Conservation (phyloP, 768 basidiomycete genomes). For the Coprinopsis cinerea region DNA sequence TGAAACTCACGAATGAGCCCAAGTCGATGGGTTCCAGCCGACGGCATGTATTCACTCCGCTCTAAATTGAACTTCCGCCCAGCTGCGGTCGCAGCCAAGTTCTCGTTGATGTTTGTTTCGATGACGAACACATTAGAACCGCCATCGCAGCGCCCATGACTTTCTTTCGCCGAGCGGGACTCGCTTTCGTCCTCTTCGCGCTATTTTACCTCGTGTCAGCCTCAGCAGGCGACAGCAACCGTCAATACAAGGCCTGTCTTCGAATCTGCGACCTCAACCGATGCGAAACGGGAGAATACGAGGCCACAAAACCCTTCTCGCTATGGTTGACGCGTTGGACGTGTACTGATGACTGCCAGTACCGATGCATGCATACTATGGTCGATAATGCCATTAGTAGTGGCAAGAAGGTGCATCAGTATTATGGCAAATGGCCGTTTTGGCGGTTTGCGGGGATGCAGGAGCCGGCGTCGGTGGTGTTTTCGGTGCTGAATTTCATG, state of each 20-base stretch:
- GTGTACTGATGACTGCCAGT: constrained; percentile 84
- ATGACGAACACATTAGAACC: neutral
- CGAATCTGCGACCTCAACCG: constrained; percentile 32
- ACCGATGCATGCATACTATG: constrained; percentile 78
- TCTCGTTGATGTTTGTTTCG: neutral
- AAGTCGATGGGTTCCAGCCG: too few relatives aligned
- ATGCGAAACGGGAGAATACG: constrained; percentile 33
- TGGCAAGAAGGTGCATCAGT: constrained; percentile 58
- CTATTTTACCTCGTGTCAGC: constrained; percentile 23
- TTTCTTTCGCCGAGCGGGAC: neutral
- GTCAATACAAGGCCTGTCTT: constrained; percentile 49
- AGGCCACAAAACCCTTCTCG: constrained; percentile 36
- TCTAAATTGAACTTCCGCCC: neutral
- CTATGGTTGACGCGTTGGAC: constrained; percentile 79
- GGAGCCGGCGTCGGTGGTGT: constrained; percentile 88
- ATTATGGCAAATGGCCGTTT: constrained; percentile 97
- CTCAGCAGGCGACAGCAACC: constrained; percentile 59
- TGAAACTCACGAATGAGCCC: too few relatives aligned
- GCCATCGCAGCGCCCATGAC: neutral
- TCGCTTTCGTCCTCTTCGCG: constrained; percentile 4
- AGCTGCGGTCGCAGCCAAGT: neutral
- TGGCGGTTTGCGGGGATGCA: constrained; percentile 85
- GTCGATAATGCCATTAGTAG: constrained; percentile 48
- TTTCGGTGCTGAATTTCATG: constrained; percentile 83
- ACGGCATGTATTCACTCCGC: neutral